A percentile compares a stretch with the other conserved stretches of the same genome.
These are phyloP conservation scores for Acanthamoeba healyi DNA, from an alignment of 208 protist species.

Conservation along the genomic window DNA sequence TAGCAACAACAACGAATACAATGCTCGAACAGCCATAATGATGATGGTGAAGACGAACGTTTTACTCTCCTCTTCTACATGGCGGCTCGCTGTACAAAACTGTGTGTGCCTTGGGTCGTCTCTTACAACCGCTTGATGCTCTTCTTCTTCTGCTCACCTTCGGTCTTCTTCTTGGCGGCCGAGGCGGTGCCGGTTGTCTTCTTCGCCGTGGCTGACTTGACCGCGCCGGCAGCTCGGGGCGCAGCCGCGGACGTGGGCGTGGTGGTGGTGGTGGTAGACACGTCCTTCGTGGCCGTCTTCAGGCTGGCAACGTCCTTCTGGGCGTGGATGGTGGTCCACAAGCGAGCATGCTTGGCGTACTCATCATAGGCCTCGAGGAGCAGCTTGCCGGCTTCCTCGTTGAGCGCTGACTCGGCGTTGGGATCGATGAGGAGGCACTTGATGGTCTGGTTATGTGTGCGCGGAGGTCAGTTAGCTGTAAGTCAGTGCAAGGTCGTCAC, in stretches of 20 bases:
- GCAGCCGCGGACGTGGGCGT: not conserved
- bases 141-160: slow-evolving; percentile 68
- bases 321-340: slow-evolving; percentile 69
- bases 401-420: slow-evolving; percentile 98
- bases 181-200: not conserved
- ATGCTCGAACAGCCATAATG: too few relatives aligned
- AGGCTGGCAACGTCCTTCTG: slow-evolving; percentile 36
- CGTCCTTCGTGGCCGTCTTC: slow-evolving; percentile 33
- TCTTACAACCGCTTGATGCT: slow-evolving; percentile 40
- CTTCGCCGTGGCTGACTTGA: not conserved
- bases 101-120: not conserved
- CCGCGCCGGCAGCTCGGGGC: not conserved
- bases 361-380: slow-evolving; percentile 96
- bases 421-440: slow-evolving; percentile 98
- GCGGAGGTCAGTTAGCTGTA: not conserved
- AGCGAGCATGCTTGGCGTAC: slow-evolving; percentile 50
- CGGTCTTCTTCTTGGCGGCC: not conserved
- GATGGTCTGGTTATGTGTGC: slow-evolving; percentile 89
- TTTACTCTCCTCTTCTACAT: slow-evolving; percentile 12
- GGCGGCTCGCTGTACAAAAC: slow-evolving; percentile 21
- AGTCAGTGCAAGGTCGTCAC: not conserved
- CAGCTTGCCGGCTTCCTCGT: slow-evolving; percentile 98
- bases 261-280: not conserved
- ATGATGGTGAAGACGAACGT: too few relatives aligned
- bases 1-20: too few relatives aligned